phyloP scores from a whole-genome alignment of 2,329 filamentous ascomycete species.

The Colletotrichum phormii region DNA sequence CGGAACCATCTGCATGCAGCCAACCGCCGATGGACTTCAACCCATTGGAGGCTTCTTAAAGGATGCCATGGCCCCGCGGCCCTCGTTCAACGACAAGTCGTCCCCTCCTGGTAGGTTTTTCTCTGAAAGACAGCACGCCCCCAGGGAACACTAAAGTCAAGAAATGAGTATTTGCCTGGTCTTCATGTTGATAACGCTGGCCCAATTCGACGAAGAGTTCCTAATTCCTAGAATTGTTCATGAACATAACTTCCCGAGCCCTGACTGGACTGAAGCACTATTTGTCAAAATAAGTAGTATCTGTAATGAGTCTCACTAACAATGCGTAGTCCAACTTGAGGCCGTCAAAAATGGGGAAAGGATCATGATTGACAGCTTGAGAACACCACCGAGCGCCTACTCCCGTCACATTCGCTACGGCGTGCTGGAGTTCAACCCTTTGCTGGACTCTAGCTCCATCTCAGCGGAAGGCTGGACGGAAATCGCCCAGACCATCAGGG shows the following conservation, averaged over 20 bases:
- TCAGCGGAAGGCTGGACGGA: slow-evolving; percentile 87
- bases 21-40: slow-evolving; percentile 81
- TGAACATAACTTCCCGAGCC: neutral
- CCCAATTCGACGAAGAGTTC: neutral
- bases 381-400: slow-evolving; percentile 85
- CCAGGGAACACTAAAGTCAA: neutral
- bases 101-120: slow-evolving; percentile 55
- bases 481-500: slow-evolving; percentile 81
- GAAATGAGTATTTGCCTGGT: neutral
- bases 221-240: neutral
- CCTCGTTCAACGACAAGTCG: slow-evolving; percentile 86
- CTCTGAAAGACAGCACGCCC: neutral
- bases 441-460: slow-evolving; percentile 92
- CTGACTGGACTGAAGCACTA: neutral
- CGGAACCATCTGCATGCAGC: slow-evolving; percentile 91
- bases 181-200: neutral
- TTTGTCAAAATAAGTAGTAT: neutral
- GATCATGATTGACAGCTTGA: slow-evolving; percentile 72
- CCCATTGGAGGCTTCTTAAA: slow-evolving; percentile 86
- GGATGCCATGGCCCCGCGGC: slow-evolving; percentile 82
- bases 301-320: slow-evolving; percentile 1
- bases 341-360: slow-evolving; percentile 63
- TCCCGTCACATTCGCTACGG: slow-evolving; percentile 85
- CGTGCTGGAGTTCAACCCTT: slow-evolving; percentile 84
- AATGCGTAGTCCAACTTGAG: slow-evolving; percentile 57